Evolutionary conservation across 805 yeast genomes (phyloP), one percentile per base, ranked within the genome.

Genomic region (Candida vartiovaarae): DNA sequence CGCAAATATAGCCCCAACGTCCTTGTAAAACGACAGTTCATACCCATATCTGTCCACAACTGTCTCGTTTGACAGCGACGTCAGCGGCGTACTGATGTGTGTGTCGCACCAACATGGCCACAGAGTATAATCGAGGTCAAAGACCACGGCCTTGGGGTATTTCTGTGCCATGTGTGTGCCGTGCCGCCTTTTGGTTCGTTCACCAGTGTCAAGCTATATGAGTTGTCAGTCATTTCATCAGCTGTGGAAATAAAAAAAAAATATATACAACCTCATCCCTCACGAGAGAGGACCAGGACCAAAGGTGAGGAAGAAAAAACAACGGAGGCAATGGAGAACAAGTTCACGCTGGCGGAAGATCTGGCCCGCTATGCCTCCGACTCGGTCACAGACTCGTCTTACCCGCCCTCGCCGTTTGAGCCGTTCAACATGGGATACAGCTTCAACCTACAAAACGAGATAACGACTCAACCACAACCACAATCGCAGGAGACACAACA

Each of bases 51-150:
- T 63, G 53, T 84, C 91, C 1, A 67, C 63, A 2, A 81, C 67
- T 4, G 61, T 55, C 11, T 61, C 54, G 9, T 63, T 63, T 11
- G 63, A 54, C 26, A 24, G 6, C n/a, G 66, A 55, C 42, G 66
- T 67, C 24, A 81, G 45, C 0, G 90, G 90, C 6, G 76, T 64
- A 3, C 68, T 60, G 23, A 84, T 69, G 55, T 84, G 90, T 1
- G 87, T 82, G 53, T 84, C 90, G 60, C 90, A 83, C 90, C 90
- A 84, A 48, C 82, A 78, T 8, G 84, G 90, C 93, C 93, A 84
- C 31, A 84, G 61, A 0, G 93, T 84, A 55, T 79, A 84, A 58
- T 84, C 93, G 36, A 84, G 63, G 51, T 84, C 93, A 57, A 84
- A 82, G 0, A 84, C 89, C 8, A 82, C 80, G 2, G 76, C 80